phyloP scores from a whole-genome alignment of 1,139 yeast genomes.

The Ashbya aceris region DNA sequence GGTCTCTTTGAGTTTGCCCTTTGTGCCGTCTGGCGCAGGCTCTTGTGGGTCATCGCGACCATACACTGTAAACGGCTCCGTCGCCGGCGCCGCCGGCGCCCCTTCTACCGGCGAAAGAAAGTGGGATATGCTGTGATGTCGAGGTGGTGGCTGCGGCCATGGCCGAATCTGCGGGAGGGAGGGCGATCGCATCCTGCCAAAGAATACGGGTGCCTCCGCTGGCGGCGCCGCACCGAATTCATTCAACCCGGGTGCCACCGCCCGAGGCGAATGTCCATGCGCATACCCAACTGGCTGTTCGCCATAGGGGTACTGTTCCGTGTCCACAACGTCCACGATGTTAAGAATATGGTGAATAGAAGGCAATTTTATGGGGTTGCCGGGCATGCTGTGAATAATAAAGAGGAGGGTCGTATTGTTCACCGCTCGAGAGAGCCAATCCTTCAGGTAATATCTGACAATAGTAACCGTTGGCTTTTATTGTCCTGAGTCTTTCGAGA shows the following conservation, averaged over 20 bases:
- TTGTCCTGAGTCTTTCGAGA: background rate
- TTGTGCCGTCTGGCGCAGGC: too few species aligned
- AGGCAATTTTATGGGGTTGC: slow-evolving; percentile 1
- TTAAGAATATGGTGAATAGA: slow-evolving; percentile 3
- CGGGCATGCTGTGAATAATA: background rate
- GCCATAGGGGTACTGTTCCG: background rate
- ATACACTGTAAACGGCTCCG: too few species aligned
- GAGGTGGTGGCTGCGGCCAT: slow-evolving; percentile 1
- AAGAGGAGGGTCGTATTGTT: background rate
- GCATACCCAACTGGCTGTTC: background rate
- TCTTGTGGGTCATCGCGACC: too few species aligned
- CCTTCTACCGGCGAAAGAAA: background rate
- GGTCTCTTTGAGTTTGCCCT: background rate
- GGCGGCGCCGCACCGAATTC: background rate
- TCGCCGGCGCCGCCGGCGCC: too few species aligned
- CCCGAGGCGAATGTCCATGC: too few species aligned
- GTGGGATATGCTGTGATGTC: slow-evolving; percentile 2
- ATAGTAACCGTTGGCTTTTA: slow-evolving; percentile 2
- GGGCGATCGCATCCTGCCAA: slow-evolving; percentile 1
- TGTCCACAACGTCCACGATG: slow-evolving; percentile 1
- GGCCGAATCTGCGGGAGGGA: slow-evolving; percentile 4
- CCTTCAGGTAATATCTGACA: background rate
- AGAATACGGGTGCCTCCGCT: background rate
- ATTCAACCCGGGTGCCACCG: too few species aligned
- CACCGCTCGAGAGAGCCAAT: background rate